Base-by-base conservation (phyloP, 345 rosid species). In the Noccaea caerulescens region DNA sequence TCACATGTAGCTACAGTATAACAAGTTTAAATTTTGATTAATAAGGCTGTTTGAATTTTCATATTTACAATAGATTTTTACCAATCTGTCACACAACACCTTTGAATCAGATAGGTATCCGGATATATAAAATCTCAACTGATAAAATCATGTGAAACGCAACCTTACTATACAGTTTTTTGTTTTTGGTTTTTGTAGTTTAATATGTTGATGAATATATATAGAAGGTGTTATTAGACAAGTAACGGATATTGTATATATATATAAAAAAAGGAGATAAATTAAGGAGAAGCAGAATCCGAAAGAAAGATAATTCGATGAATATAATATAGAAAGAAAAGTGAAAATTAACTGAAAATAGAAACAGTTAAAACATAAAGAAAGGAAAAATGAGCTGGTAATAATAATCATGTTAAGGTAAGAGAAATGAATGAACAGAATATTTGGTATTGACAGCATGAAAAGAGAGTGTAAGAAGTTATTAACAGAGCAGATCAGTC, bases 391-490 rank as follows among this genome's bases (percentile, higher is more conserved):
- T 65, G 66, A 65, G 58, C 44, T 72, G 71, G 51, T 64, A 38
- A 72, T 55, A 46, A 45, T 45, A 58, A 51, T 42, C 30, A 66
- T 47, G 45, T 14, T 34, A 46, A 34, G 54, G 61, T 53, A 63
- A 56, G n/a, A 57, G 23, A 65, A 65, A 56, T 14, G 27, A 56
- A 20, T 36, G 63, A 58, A 58, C 20, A 38, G 10, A 38, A 63
- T 27, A 27, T 10, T 44, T 32, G 54, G 51, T 12, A 25, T 9
- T 65, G 71, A 65, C 71, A 64, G 77, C 58, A 56, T 45, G 34
- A 45, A 56, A 64, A 64, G 70, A 63, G 62, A 64, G 59, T 65
- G 59, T 56, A 47, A 72, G 18, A 52, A 71, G 70, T 72, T 72
- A 72, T 36, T 66, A 58, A 58, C 67, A 66, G 46, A 73, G 77